Conservation (phyloP, 164 flowering plant species). For the Dillenia suffruticosa region DNA sequence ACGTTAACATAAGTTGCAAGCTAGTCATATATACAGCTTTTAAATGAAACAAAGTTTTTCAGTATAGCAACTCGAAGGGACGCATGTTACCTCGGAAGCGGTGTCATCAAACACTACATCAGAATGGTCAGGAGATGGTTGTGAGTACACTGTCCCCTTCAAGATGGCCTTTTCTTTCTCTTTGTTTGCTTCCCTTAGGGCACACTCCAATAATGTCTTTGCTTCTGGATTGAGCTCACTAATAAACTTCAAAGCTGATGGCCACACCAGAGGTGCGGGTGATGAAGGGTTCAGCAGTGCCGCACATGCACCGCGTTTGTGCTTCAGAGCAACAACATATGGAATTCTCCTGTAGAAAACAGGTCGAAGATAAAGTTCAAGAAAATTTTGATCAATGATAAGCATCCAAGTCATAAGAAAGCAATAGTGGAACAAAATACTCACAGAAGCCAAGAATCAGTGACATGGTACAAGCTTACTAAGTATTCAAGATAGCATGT, state of each 20-base stretch:
- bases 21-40: too few relatives aligned
- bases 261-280: conserved; percentile 55
- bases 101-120: conserved; percentile 24
- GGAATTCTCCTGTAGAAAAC: conserved; percentile 44
- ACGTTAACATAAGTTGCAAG: too few relatives aligned
- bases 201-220: conserved; percentile 39
- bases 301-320: conserved; percentile 41
- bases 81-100: conserved; percentile 30
- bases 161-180: conserved; percentile 45
- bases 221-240: conserved; percentile 48
- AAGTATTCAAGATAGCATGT: too few relatives aligned
- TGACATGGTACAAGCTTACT: too few relatives aligned
- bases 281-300: conserved; percentile 47
- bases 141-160: conserved; percentile 16
- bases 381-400: too few relatives aligned
- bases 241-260: conserved; percentile 42
- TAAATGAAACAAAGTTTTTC: too few relatives aligned
- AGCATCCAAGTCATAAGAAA: too few relatives aligned
- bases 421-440: too few relatives aligned
- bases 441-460: too few relatives aligned
- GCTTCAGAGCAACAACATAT: conserved; percentile 39
- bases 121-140: conserved; percentile 16
- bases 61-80: background rate
- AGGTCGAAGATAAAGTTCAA: too few relatives aligned
- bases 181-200: conserved; percentile 43